Percentiles rank a stretch among this genome's conserved stretches.
Evolutionary conservation across 208 protist species (phyloP).

Genomic region (Endotrypanum monterogeii): DNA sequence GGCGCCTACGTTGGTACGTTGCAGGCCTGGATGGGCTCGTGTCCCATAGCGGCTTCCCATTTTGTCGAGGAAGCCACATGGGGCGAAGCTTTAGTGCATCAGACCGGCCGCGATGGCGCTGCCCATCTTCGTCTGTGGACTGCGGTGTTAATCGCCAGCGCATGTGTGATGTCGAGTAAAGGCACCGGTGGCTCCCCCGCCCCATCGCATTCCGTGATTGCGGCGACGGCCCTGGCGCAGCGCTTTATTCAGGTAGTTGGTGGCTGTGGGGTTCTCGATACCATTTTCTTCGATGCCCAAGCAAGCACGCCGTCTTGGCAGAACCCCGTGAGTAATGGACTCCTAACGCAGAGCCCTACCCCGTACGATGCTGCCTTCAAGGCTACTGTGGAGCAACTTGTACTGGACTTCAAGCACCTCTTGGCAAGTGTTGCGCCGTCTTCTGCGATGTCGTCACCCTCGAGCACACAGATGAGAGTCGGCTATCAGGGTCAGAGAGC

Average conservation of each 20-base stretch:
- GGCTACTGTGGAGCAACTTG: constrained; percentile 28
- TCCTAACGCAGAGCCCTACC: constrained; percentile 38
- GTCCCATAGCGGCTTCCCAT: constrained; percentile 19
- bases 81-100: constrained; percentile 46
- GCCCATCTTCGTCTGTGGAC: constrained; percentile 73
- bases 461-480: not conserved
- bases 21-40: constrained; percentile 43
- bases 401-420: constrained; percentile 34
- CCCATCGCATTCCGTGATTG: not conserved
- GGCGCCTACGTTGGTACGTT: constrained; percentile 60
- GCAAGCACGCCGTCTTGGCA: constrained; percentile 60
- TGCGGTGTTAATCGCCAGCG: constrained; percentile 50
- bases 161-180: constrained; percentile 34
- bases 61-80: constrained; percentile 47
- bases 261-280: constrained; percentile 56
- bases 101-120: constrained; percentile 46
- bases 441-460: not conserved
- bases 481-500: too few relatives aligned
- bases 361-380: constrained; percentile 60
- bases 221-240: constrained; percentile 33
- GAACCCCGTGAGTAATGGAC: constrained; percentile 54
- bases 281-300: constrained; percentile 71
- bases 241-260: constrained; percentile 63
- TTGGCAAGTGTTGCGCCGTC: constrained; percentile 9
- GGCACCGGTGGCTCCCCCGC: not conserved